Evolutionary conservation across 768 basidiomycete species (phyloP).

Genomic region (Psilocybe cyanescens): DNA sequence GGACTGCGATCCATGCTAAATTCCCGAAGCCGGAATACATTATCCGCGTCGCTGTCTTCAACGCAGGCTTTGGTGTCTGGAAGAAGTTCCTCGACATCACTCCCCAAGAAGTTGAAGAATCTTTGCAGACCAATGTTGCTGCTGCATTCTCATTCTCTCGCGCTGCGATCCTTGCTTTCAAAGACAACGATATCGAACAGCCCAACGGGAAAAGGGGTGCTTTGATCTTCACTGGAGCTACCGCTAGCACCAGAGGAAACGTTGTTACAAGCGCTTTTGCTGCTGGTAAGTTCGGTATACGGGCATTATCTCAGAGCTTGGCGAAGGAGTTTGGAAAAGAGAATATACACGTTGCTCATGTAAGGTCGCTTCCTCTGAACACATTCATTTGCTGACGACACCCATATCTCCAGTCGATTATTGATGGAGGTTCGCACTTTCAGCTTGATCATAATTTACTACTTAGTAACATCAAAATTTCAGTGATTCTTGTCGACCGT

Average conservation of each 20-base stretch:
- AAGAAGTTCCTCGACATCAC: conserved; percentile 71
- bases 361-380: conserved; percentile 40
- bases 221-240: conserved; percentile 76
- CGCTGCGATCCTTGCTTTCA: conserved; percentile 61
- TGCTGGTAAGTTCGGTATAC: conserved; percentile 63
- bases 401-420: conserved; percentile 51
- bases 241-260: conserved; percentile 68
- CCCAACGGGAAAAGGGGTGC: conserved; percentile 61
- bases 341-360: conserved; percentile 79
- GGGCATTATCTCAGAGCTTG: conserved; percentile 71
- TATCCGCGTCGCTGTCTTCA: conserved; percentile 68
- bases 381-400: neutral
- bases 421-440: conserved; percentile 60
- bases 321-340: conserved; percentile 77
- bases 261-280: conserved; percentile 62
- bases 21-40: conserved; percentile 52
- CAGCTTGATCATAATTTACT: neutral
- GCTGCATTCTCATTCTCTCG: conserved; percentile 68
- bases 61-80: conserved; percentile 59
- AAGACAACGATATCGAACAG: conserved; percentile 54
- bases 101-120: conserved; percentile 55
- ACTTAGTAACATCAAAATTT: neutral
- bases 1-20: conserved; percentile 45
- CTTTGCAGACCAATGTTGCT: conserved; percentile 55
- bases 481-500: conserved; percentile 40